A percentile compares a stretch with the other conserved stretches of the same genome.
Evolutionary conservation across 1,139 yeast genomes (phyloP).

Genomic region (Debaryomycetaceae sp.): DNA sequence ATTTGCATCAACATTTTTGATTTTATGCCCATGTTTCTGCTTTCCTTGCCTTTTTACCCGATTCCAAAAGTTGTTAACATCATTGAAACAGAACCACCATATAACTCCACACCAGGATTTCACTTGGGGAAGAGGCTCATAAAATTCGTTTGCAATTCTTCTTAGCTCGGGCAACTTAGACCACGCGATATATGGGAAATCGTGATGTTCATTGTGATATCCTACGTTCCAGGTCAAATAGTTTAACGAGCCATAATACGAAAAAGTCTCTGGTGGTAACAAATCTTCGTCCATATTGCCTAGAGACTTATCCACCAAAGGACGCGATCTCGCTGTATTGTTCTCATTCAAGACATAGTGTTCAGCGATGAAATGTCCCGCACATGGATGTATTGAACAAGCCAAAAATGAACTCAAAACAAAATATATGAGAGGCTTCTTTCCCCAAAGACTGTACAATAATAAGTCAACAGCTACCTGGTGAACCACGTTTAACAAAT

Average conservation of each 20-base stretch:
- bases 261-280: slow-evolving; percentile 75
- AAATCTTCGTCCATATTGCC: slow-evolving; percentile 29
- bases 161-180: slow-evolving; percentile 66
- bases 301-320: slow-evolving; percentile 10
- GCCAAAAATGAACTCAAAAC: slow-evolving; percentile 79
- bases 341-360: slow-evolving; percentile 70
- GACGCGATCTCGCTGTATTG: slow-evolving; percentile 39
- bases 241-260: slow-evolving; percentile 82
- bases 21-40: slow-evolving; percentile 34
- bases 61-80: slow-evolving; percentile 70
- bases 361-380: slow-evolving; percentile 94
- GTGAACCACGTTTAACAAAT: slow-evolving; percentile 60
- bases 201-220: slow-evolving; percentile 92
- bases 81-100: slow-evolving; percentile 66
- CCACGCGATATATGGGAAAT: slow-evolving; percentile 94
- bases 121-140: slow-evolving; percentile 76
- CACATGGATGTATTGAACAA: slow-evolving; percentile 90
- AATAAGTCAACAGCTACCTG: slow-evolving; percentile 59
- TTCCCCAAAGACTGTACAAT: slow-evolving; percentile 59
- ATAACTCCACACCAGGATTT: slow-evolving; percentile 77
- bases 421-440: slow-evolving; percentile 62
- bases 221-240: slow-evolving; percentile 88
- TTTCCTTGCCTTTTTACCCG: slow-evolving; percentile 66
- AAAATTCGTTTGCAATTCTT: slow-evolving; percentile 72
- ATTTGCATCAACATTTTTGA: slow-evolving; percentile 10